phyloP scores from a whole-genome alignment of 768 basidiomycete genomes.

The Leccinum sublutescens region DNA sequence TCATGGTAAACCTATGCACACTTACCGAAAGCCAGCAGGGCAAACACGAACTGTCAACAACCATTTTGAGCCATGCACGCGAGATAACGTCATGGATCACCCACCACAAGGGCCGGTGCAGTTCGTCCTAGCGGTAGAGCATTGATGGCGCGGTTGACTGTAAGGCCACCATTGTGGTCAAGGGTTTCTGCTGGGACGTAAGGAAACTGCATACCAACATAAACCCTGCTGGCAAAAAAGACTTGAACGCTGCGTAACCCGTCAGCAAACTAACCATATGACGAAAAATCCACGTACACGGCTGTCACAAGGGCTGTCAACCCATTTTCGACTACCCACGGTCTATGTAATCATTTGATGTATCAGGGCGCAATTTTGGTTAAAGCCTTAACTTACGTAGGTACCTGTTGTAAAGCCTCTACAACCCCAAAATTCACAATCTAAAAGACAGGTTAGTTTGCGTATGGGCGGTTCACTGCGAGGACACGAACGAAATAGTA shows the following conservation, averaged over 20 bases:
- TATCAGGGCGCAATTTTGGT: neutral
- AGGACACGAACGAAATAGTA: slow-evolving; percentile 17
- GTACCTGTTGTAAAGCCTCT: slow-evolving; percentile 6
- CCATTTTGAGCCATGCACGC: neutral
- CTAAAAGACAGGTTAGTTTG: neutral
- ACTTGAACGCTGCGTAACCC: slow-evolving; percentile 9
- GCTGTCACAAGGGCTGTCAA: slow-evolving; percentile 16
- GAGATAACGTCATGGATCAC: neutral
- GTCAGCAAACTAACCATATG: neutral
- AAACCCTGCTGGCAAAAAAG: slow-evolving; percentile 13
- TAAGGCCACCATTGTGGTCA: neutral
- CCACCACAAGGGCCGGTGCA: slow-evolving; percentile 11
- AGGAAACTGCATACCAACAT: slow-evolving; percentile 5
- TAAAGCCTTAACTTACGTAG: slow-evolving; percentile 7
- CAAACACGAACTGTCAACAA: slow-evolving; percentile 8
- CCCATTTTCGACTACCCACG: slow-evolving; percentile 18
- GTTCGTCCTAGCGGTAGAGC: slow-evolving; percentile 12
- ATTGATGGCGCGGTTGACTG: slow-evolving; percentile 5
- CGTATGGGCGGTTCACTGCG: neutral
- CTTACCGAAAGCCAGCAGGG: slow-evolving; percentile 13
- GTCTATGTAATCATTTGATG: slow-evolving; percentile 1
- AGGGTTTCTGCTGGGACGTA: neutral
- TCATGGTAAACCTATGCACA: neutral
- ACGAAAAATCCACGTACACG: slow-evolving; percentile 7
- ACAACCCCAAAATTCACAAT: slow-evolving; percentile 13